phyloP scores from a whole-genome alignment of 139 green algal genomes.

The Parachlorella kessleri region DNA sequence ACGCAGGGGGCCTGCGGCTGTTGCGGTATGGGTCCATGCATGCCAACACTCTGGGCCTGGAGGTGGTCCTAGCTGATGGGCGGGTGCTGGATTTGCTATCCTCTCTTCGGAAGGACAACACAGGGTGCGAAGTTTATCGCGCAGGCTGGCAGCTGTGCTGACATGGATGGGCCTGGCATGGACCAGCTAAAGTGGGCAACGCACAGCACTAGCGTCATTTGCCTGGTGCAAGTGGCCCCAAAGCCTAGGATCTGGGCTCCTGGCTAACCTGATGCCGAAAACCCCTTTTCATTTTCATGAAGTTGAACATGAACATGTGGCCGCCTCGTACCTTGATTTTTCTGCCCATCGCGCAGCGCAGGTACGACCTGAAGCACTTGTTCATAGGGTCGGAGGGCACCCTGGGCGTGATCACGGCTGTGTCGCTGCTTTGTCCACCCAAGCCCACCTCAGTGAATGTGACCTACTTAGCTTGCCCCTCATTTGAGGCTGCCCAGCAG shows the following conservation, averaged over 20 bases:
- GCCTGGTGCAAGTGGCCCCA: too few relatives aligned
- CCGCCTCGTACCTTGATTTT: too few relatives aligned
- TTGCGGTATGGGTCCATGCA: slow-evolving; percentile 95
- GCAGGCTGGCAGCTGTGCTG: too few relatives aligned
- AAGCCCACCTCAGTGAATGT: slow-evolving; percentile 71
- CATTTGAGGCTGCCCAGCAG: slow-evolving; percentile 66
- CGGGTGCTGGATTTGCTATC: slow-evolving; percentile 85
- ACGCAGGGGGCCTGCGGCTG: slow-evolving; percentile 78
- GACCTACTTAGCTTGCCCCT: slow-evolving; percentile 66
- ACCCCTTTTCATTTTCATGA: too few relatives aligned
- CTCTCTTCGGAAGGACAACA: slow-evolving; percentile 96
- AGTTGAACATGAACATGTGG: too few relatives aligned
- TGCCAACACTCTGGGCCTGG: slow-evolving; percentile 89
- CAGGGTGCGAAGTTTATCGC: too few relatives aligned
- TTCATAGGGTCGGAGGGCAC: slow-evolving; percentile 98
- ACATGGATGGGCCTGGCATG: too few relatives aligned
- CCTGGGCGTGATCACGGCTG: slow-evolving; percentile 87
- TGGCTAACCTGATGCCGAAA: too few relatives aligned
- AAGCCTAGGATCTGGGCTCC: too few relatives aligned
- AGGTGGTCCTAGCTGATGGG: slow-evolving; percentile 91
- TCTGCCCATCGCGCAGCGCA: too few relatives aligned
- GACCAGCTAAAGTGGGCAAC: too few relatives aligned
- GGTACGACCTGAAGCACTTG: slow-evolving; percentile 97
- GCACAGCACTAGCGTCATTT: too few relatives aligned
- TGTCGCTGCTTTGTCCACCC: slow-evolving; percentile 79